Evolutionary conservation across 768 basidiomycete genomes (phyloP).

Genomic region (Pleurotus djamor): DNA sequence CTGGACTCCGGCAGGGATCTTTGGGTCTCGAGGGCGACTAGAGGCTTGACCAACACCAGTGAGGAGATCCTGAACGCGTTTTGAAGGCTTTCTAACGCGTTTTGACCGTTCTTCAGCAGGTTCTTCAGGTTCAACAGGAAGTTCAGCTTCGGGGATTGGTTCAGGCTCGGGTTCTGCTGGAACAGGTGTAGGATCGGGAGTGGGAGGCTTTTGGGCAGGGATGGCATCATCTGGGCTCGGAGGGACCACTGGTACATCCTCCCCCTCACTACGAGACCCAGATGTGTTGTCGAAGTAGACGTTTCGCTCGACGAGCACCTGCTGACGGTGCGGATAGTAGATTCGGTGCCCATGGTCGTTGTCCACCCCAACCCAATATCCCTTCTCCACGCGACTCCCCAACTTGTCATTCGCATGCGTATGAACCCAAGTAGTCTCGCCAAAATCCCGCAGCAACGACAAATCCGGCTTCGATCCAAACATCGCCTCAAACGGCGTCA

Average conservation of each 20-base stretch:
- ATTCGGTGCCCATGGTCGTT: conserved; percentile 10
- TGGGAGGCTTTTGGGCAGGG: not conserved
- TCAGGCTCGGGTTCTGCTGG: not conserved
- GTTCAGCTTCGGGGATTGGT: not conserved
- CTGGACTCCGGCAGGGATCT: conserved; percentile 9
- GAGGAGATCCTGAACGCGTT: not conserved
- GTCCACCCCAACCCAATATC: conserved; percentile 11
- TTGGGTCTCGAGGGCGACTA: not conserved
- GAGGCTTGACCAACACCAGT: not conserved
- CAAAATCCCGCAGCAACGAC: conserved; percentile 23
- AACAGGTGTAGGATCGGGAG: not conserved
- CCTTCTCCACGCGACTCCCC: not conserved
- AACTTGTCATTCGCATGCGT: conserved; percentile 5
- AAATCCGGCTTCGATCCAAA: conserved; percentile 21
- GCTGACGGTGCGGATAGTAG: conserved; percentile 15
- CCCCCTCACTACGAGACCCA: conserved; percentile 20
- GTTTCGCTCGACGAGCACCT: conserved; percentile 25
- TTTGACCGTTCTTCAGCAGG: not conserved
- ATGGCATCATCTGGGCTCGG: conserved; percentile 1
- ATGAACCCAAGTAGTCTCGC: conserved; percentile 4
- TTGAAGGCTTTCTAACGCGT: not conserved
- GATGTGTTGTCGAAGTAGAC: conserved; percentile 17
- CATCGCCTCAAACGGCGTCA: conserved; percentile 10
- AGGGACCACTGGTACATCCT: conserved; percentile 16
- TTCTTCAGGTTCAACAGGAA: no score